Evolutionary conservation across 2,329 filamentous ascomycete genomes (phyloP).

Genomic region (Ophiostoma sp.): DNA sequence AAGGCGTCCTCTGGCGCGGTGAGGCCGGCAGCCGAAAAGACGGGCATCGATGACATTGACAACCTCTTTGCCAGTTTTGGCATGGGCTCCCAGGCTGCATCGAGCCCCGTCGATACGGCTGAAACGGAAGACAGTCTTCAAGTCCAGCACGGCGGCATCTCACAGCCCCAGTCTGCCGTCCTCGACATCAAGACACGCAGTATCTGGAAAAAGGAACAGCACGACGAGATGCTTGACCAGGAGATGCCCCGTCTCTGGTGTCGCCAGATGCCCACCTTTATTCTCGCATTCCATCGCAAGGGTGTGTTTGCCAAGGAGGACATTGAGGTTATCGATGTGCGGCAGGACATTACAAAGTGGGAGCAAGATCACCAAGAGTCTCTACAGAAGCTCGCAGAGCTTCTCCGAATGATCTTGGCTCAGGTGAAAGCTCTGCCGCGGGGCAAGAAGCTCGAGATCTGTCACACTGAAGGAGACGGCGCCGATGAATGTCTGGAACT

Average conservation of each 20-base stretch:
- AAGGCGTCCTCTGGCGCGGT: background rate
- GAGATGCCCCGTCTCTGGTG: slow-evolving; percentile 42
- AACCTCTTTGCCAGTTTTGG: background rate
- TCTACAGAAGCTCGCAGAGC: slow-evolving; percentile 32
- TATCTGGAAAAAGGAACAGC: slow-evolving; percentile 23
- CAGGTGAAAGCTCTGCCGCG: background rate
- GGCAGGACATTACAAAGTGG: slow-evolving; percentile 34
- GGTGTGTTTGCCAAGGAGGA: slow-evolving; percentile 35
- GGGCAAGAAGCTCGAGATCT: background rate
- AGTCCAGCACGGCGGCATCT: slow-evolving; percentile 28
- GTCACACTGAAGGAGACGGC: background rate
- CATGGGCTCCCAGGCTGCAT: background rate
- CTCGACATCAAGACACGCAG: slow-evolving; percentile 45
- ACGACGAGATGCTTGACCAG: slow-evolving; percentile 31
- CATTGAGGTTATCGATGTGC: slow-evolving; percentile 33
- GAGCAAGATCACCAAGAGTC: slow-evolving; percentile 32
- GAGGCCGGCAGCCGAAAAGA: background rate
- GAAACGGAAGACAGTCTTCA: background rate
- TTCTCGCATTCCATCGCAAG: slow-evolving; percentile 38
- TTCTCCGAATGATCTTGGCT: slow-evolving; percentile 29
- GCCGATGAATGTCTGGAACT: background rate
- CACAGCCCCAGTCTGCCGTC: slow-evolving; percentile 32
- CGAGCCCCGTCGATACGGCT: background rate
- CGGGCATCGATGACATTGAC: background rate
- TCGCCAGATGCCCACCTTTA: slow-evolving; percentile 36